These are phyloP conservation scores for Lunasporangiospora selenospora DNA, from an alignment of 192 early-diverging fungal species.

Conservation along the genomic window DNA sequence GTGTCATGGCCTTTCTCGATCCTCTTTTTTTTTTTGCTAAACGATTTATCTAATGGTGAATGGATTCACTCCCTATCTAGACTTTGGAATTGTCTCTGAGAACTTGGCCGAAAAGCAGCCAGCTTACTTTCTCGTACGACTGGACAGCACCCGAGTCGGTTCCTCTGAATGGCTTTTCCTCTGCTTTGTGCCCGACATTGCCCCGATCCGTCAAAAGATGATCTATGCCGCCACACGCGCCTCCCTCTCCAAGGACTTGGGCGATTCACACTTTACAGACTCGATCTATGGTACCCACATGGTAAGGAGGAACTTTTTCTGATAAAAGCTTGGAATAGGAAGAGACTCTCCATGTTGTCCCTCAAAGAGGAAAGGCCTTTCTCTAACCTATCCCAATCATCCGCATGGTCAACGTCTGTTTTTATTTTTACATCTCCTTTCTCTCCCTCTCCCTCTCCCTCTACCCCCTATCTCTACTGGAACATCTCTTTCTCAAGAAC, in stretches of 20 bases:
- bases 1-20: neutral
- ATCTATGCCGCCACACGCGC: conserved; percentile 89
- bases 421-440: neutral
- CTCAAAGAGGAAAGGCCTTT: too few species aligned
- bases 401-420: neutral
- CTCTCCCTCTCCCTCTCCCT: neutral
- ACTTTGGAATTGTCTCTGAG: conserved; percentile 54
- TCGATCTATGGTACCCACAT: conserved; percentile 78
- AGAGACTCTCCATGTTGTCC: too few species aligned
- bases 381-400: too few species aligned
- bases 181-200: conserved; percentile 81
- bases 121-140: conserved; percentile 69
- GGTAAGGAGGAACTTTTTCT: too few species aligned
- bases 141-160: conserved; percentile 52
- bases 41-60: too few species aligned
- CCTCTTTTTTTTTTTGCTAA: neutral
- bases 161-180: conserved; percentile 77
- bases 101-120: conserved; percentile 65
- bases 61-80: conserved; percentile 47
- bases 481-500: conserved; percentile 28
- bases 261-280: conserved; percentile 83
- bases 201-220: conserved; percentile 91
- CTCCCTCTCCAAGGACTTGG: conserved; percentile 79
- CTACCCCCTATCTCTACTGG: too few species aligned
- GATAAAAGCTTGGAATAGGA: too few species aligned